Evolutionary conservation across 2,329 filamentous ascomycete genomes (phyloP).

Genomic region (Penicillium digitatum): DNA sequence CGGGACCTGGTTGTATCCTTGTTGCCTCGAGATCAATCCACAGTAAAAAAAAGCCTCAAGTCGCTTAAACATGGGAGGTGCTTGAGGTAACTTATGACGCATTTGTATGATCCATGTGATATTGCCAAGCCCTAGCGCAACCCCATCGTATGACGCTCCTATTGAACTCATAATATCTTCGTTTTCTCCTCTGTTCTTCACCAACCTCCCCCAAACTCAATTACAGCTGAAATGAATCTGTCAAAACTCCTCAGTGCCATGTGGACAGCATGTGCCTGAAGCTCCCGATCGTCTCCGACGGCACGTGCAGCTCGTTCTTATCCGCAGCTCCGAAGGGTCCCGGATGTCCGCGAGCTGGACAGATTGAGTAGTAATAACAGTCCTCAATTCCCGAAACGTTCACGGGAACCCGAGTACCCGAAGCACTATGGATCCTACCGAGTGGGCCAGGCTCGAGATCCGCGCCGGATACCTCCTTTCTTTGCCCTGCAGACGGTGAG

Average conservation of each 20-base stretch:
- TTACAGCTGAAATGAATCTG: not conserved
- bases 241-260: not conserved
- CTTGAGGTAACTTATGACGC: not conserved
- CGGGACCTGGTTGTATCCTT: too few relatives aligned
- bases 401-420: slow-evolving; percentile 11
- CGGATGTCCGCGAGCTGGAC: slow-evolving; percentile 16
- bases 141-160: not conserved
- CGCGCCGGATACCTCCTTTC: slow-evolving; percentile 16
- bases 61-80: not conserved
- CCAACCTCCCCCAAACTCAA: not conserved
- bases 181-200: not conserved
- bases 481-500: slow-evolving; percentile 14
- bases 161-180: not conserved
- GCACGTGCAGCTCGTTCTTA: slow-evolving; percentile 15
- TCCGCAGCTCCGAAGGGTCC: slow-evolving; percentile 19
- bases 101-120: not conserved
- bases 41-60: not conserved
- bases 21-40: not conserved
- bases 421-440: slow-evolving; percentile 3
- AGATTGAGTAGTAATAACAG: not conserved
- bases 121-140: not conserved
- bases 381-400: not conserved
- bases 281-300: slow-evolving; percentile 10
- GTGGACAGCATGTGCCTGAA: slow-evolving; percentile 13
- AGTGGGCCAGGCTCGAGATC: slow-evolving; percentile 10